phyloP scores from a whole-genome alignment of 2,329 filamentous ascomycete genomes.

The Trichoderma endophyticum region DNA sequence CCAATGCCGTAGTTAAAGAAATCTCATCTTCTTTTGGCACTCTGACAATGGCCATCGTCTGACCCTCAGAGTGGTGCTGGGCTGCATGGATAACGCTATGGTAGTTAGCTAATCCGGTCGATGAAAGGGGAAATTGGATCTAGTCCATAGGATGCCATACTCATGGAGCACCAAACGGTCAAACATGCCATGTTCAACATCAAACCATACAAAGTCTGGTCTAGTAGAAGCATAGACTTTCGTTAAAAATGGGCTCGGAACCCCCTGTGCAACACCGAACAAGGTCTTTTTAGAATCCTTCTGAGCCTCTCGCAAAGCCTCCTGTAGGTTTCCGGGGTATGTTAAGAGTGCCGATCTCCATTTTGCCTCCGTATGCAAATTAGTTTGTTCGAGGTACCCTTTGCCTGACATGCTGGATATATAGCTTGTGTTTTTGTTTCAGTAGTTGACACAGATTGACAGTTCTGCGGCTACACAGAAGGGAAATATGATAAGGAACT shows the following conservation, averaged over 20 bases:
- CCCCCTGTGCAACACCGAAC: conserved; percentile 1
- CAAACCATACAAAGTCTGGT: conserved; percentile 12
- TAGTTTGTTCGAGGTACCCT: not conserved
- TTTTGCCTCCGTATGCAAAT: not conserved
- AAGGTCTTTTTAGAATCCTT: not conserved
- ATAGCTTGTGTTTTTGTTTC: not conserved
- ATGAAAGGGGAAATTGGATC: no score
- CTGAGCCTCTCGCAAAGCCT: conserved; percentile 5
- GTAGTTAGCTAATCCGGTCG: not conserved
- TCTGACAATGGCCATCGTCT: not conserved
- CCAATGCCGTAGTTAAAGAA: conserved; percentile 3
- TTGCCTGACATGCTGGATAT: not conserved
- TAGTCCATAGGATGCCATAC: not conserved
- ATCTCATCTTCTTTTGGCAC: conserved; percentile 2
- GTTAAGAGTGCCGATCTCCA: conserved; percentile 5
- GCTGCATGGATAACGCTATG: conserved; percentile 4
- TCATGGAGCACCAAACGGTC: conserved; percentile 7
- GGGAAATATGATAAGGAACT: not conserved
- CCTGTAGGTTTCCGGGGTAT: conserved; percentile 4
- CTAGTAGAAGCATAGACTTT: not conserved
- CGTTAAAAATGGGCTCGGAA: conserved; percentile 5
- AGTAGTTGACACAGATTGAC: not conserved
- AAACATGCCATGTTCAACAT: conserved; percentile 18
- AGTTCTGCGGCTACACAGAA: not conserved
- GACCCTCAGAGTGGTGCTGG: conserved; percentile 8